Conservation (phyloP, 1,139 yeast genomes). For the Blastobotrys niveus region DNA sequence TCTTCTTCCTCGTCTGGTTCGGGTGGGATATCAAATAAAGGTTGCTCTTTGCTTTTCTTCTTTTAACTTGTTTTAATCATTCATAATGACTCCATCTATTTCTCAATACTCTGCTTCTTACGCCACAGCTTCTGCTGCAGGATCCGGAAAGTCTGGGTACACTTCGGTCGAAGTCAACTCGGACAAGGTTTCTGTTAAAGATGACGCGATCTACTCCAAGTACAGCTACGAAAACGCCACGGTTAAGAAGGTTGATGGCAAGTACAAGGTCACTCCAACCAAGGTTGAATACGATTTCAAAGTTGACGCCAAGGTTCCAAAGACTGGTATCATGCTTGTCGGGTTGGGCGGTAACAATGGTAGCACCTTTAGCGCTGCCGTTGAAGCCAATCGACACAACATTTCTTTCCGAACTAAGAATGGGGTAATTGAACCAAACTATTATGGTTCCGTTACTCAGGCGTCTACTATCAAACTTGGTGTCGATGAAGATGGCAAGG, state of each 20-base stretch:
- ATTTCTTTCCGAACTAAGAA: conserved; percentile 77
- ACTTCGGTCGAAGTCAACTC: conserved; percentile 53
- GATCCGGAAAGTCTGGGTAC: conserved; percentile 36
- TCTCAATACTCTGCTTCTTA: conserved; percentile 27
- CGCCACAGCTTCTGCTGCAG: conserved; percentile 31
- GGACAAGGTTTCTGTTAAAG: conserved; percentile 54
- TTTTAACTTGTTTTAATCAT: conserved; percentile 10
- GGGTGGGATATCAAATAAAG: conserved; percentile 31
- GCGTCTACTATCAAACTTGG: conserved; percentile 87
- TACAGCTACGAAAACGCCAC: conserved; percentile 66
- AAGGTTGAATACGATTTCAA: conserved; percentile 75
- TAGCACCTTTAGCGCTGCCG: conserved; percentile 79
- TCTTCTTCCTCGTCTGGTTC: conserved; percentile 34
- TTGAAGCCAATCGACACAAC: conserved; percentile 77
- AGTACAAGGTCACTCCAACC: conserved; percentile 65
- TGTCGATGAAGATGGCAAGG: conserved; percentile 73
- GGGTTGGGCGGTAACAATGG: conserved; percentile 98
- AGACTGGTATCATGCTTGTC: conserved; percentile 82
- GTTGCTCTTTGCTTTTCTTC: conserved; percentile 8
- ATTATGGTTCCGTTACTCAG: conserved; percentile 95
- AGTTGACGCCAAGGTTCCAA: conserved; percentile 75
- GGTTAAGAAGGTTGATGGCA: conserved; percentile 53
- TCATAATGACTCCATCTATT: conserved; percentile 36
- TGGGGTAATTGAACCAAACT: conserved; percentile 75
- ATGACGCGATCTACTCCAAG: conserved; percentile 56